Evolutionary conservation across 805 yeast genomes (phyloP).

Genomic region (Lipomyces chichibuensis): DNA sequence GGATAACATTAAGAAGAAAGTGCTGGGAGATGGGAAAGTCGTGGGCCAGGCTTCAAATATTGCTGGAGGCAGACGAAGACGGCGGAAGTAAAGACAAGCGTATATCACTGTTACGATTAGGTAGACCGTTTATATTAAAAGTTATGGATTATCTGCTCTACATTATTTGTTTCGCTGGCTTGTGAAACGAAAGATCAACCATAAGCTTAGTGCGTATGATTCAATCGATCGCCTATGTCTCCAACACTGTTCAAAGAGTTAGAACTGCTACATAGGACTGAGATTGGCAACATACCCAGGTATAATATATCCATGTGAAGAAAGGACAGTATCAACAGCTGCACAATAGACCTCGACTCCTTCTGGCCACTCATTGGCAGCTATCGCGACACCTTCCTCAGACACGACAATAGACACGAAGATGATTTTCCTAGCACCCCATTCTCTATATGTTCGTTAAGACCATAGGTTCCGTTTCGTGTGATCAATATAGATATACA

Average conservation of each 20-base stretch:
- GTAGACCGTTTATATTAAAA: constrained; percentile 1
- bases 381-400: constrained; percentile 36
- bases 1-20: constrained; percentile 11
- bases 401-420: constrained; percentile 40
- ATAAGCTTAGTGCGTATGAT: constrained; percentile 9
- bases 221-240: constrained; percentile 44
- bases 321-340: constrained; percentile 37
- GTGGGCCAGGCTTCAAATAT: constrained; percentile 29
- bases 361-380: constrained; percentile 34
- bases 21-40: constrained; percentile 22
- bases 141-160: background rate
- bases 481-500: background rate
- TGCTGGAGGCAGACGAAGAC: constrained; percentile 34
- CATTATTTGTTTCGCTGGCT: background rate
- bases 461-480: background rate
- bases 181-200: background rate
- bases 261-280: constrained; percentile 5
- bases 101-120: background rate
- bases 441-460: constrained; percentile 33
- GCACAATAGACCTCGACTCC: constrained; percentile 41
- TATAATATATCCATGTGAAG: constrained; percentile 40
- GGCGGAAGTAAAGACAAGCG: constrained; percentile 16
- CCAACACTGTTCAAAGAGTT: constrained; percentile 33
- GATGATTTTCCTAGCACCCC: constrained; percentile 42
- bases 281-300: constrained; percentile 38